Evolutionary conservation across 306 rosid genomes (phyloP).

Genomic region (Lagenaria siceraria): DNA sequence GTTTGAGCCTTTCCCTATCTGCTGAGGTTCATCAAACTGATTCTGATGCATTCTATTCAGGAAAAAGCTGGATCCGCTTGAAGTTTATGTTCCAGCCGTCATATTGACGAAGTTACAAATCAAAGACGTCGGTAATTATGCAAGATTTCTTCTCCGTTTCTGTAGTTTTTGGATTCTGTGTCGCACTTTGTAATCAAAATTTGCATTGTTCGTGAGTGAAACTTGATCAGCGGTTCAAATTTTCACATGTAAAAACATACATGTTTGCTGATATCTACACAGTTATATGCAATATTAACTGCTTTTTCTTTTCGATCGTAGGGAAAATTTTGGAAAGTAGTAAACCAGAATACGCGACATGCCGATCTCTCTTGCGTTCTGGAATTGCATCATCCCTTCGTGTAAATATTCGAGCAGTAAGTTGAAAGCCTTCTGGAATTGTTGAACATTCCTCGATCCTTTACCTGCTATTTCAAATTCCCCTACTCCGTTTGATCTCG

Average conservation of each 20-base stretch:
- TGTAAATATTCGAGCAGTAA: constrained; percentile 69
- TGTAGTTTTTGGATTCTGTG: neutral
- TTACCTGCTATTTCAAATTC: constrained; percentile 2
- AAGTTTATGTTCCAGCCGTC: constrained; percentile 69
- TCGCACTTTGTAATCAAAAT: neutral
- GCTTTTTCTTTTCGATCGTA: neutral
- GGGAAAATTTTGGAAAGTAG: constrained; percentile 56
- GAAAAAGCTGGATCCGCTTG: constrained; percentile 86
- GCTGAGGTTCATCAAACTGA: neutral
- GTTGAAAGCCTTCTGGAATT: constrained; percentile 18
- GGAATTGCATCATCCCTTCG: constrained; percentile 93
- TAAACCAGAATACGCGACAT: constrained; percentile 49
- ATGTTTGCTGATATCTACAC: neutral
- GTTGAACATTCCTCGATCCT: neutral
- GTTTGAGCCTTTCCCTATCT: neutral
- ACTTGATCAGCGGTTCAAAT: neutral
- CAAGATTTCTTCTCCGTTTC: neutral
- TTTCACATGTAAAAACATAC: neutral
- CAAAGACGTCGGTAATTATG: constrained; percentile 61
- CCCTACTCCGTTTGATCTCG: neutral
- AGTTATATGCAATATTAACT: neutral
- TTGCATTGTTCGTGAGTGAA: neutral
- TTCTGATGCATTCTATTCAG: constrained; percentile 20
- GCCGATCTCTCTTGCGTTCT: constrained; percentile 71
- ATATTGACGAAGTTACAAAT: constrained; percentile 73